Evolutionary conservation across 371 early-diverging fungal genomes (phyloP), one percentile per base, ranked within the genome.

Genomic region (Quaeritorhiza haematococci): DNA sequence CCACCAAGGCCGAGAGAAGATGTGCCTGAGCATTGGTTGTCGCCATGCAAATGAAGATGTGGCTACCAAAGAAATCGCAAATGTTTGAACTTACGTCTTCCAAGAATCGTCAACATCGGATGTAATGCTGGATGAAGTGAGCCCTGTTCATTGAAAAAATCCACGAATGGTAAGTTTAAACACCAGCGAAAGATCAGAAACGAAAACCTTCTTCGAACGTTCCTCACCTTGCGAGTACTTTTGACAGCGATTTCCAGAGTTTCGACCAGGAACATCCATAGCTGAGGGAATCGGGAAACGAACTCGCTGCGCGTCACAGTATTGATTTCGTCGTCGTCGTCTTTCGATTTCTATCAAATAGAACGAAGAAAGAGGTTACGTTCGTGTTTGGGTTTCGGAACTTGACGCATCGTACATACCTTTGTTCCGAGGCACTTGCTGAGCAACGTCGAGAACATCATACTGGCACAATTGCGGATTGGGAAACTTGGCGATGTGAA

Each of bases 401-500:
- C n/a, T n/a, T n/a, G n/a, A n/a, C n/a, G n/a, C n/a, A n/a, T n/a
- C n/a, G n/a, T 55, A n/a, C n/a, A 23, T 13, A 54, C 56, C 63
- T 89, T 92, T 33, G 82, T 83, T 3, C 96, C 96, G 67, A 94
- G 86, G 6, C 87, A 83, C 55, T 93, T 79, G 21, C 84, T 86
- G 7, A 94, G 62, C 44, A 94, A 63, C 0, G 93, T 80, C 4
- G 94, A 86, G 67, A 90, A 95, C 53, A 96, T 63, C 89, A 96
- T 90, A 10, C 92, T 88, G n/a, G 91, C 86, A 49, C 91, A 89
- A 67, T 96, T 96, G 38, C 96, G 86, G 41, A 96, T 85, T 17
- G 94, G 92, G 89, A 94, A 94, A 44, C 84, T 84, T 23, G 72
- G 71, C n/a, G 92, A 94, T 4, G 86, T 84, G 53, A 94, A 88